Evolutionary conservation across 495 filamentous ascomycete species (phyloP).

Genomic region (Neurospora sp.): DNA sequence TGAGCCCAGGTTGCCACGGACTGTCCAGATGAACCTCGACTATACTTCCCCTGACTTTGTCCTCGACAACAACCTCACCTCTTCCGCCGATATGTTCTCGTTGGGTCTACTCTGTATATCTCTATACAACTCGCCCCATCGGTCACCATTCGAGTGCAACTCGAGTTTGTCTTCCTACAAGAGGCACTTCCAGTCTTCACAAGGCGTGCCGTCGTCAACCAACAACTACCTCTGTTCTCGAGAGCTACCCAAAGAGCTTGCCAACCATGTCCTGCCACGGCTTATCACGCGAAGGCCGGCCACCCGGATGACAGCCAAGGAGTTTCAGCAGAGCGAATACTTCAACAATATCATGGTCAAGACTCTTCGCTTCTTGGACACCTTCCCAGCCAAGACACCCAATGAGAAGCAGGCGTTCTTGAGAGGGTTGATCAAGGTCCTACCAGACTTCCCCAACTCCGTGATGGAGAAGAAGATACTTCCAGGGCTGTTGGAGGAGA

Average conservation of each 20-base stretch:
- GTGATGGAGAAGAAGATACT: conserved; percentile 93
- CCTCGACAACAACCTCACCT: conserved; percentile 71
- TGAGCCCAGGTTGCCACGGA: conserved; percentile 71
- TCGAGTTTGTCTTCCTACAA: conserved; percentile 72
- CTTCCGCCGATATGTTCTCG: conserved; percentile 82
- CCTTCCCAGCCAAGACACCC: conserved; percentile 79
- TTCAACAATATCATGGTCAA: conserved; percentile 96
- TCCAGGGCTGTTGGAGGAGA: conserved; percentile 78
- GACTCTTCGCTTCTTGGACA: conserved; percentile 88
- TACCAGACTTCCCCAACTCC: conserved; percentile 82
- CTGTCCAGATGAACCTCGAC: conserved; percentile 83
- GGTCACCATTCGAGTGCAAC: conserved; percentile 72
- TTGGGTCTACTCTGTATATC: conserved; percentile 80
- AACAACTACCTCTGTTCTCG: conserved; percentile 80
- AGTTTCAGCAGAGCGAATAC: conserved; percentile 88
- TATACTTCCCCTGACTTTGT: conserved; percentile 91
- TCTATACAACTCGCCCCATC: conserved; percentile 86
- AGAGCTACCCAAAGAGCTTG: conserved; percentile 68
- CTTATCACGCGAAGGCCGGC: conserved; percentile 80
- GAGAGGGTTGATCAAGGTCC: conserved; percentile 72
- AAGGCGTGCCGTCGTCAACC: conserved; percentile 59
- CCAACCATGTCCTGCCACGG: conserved; percentile 61
- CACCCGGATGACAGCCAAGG: conserved; percentile 74
- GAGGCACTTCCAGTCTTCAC: conserved; percentile 63
- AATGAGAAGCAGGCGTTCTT: conserved; percentile 88